A percentile compares a stretch with the other conserved stretches of the same genome.
Evolutionary conservation across 208 protist species (phyloP).

Genomic region (Trypanosoma platydactyli): DNA sequence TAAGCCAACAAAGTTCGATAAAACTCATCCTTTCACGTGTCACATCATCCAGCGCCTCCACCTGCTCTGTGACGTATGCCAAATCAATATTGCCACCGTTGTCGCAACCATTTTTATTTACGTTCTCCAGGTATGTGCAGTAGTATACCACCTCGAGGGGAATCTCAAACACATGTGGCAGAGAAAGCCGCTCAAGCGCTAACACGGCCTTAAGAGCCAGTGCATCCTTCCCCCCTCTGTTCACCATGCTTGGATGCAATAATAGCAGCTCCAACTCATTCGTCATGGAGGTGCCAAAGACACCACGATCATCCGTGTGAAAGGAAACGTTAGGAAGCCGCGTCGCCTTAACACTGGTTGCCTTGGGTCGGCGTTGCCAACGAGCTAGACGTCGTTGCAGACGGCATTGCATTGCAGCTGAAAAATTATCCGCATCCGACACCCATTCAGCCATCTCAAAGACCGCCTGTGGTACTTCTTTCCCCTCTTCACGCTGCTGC

Average conservation of each 20-base stretch:
- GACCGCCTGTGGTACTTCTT: not conserved
- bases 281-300: constrained; percentile 71
- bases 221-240: not conserved
- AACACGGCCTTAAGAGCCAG: constrained; percentile 31
- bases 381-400: constrained; percentile 8
- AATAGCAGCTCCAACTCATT: constrained; percentile 53
- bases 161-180: constrained; percentile 59
- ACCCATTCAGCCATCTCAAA: constrained; percentile 4
- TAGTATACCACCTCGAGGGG: constrained; percentile 50
- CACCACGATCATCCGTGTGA: constrained; percentile 86
- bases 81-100: not conserved
- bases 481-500: constrained; percentile 7
- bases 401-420: constrained; percentile 19
- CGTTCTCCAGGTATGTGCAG: not conserved
- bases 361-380: not conserved
- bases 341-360: not conserved
- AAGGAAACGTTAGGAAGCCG: constrained; percentile 61
- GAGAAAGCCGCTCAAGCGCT: constrained; percentile 47
- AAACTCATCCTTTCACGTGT: constrained; percentile 19
- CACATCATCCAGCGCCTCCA: not conserved
- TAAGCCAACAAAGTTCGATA: constrained; percentile 25
- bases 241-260: constrained; percentile 36
- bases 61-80: not conserved
- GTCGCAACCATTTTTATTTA: not conserved
- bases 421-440: not conserved